Percentiles rank a stretch among this genome's conserved stretches.
These are phyloP conservation scores for Babesia ovata DNA, from an alignment of 169 alveolate species.

Conservation along the genomic window DNA sequence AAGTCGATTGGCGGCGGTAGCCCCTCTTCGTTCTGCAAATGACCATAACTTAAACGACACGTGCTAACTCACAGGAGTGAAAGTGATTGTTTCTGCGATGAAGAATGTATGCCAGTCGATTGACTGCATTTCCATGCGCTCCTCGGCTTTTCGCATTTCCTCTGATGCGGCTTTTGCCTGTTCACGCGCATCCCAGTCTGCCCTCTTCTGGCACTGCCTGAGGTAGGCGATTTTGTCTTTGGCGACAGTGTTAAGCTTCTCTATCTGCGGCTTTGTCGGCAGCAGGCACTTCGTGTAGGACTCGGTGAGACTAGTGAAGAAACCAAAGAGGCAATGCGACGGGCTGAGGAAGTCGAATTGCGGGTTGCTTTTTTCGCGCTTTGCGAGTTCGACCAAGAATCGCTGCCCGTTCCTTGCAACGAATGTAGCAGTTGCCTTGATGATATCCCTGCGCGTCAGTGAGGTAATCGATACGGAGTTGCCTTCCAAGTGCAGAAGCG, in stretches of 20 bases:
- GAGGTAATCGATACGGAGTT: neutral
- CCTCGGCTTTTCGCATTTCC: slow-evolving; percentile 81
- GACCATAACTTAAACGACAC: no score
- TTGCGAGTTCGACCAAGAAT: slow-evolving; percentile 90
- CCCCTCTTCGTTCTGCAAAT: slow-evolving; percentile 38
- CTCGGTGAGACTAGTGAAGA: slow-evolving; percentile 92
- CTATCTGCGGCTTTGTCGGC: slow-evolving; percentile 87
- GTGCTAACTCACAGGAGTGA: slow-evolving; percentile 46
- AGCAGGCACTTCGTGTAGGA: slow-evolving; percentile 91
- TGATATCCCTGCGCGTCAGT: slow-evolving; percentile 79
- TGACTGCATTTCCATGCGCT: slow-evolving; percentile 77
- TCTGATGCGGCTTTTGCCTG: slow-evolving; percentile 83
- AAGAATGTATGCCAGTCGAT: slow-evolving; percentile 91
- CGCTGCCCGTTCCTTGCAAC: slow-evolving; percentile 96
- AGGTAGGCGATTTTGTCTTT: slow-evolving; percentile 76
- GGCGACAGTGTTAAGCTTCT: slow-evolving; percentile 81
- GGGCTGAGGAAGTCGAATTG: slow-evolving; percentile 96
- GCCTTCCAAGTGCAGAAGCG: neutral
- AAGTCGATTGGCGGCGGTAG: slow-evolving; percentile 60
- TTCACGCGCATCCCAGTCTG: slow-evolving; percentile 83
- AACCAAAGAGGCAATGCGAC: slow-evolving; percentile 91
- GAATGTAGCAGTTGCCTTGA: slow-evolving; percentile 93
- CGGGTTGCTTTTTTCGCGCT: slow-evolving; percentile 80
- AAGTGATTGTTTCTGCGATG: slow-evolving; percentile 88
- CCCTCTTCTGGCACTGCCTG: slow-evolving; percentile 73